Conservation (phyloP, 805 yeast genomes). For the Tetrapisispora phaffii region DNA sequence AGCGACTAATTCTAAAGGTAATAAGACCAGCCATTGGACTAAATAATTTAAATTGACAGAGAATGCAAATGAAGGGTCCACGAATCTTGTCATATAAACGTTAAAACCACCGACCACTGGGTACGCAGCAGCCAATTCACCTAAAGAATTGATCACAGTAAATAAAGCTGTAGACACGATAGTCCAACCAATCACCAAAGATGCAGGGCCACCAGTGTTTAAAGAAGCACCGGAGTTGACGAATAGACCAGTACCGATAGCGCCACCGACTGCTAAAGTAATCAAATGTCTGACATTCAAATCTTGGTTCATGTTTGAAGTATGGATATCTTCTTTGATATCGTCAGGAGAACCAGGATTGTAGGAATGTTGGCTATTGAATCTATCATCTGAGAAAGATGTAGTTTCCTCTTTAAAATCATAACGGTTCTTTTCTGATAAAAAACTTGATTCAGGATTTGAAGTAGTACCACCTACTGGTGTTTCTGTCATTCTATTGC, state of each 20-base stretch:
- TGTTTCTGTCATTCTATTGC: neutral
- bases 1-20: conserved; percentile 53
- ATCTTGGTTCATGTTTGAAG: conserved; percentile 16
- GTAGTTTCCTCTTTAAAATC: neutral
- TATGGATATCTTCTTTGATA: conserved; percentile 8
- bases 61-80: conserved; percentile 49
- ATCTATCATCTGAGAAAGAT: neutral
- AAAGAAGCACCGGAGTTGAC: conserved; percentile 57
- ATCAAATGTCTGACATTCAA: conserved; percentile 39
- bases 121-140: conserved; percentile 44
- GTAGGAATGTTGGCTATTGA: neutral
- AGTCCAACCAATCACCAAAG: conserved; percentile 46
- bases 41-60: conserved; percentile 46
- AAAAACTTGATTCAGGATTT: neutral
- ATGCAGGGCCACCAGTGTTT: conserved; percentile 54
- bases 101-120: conserved; percentile 48
- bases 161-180: conserved; percentile 50
- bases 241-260: conserved; percentile 61
- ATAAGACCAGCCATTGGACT: conserved; percentile 45
- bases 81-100: conserved; percentile 40
- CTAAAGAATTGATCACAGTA: conserved; percentile 46
- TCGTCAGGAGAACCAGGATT: neutral
- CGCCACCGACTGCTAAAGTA: conserved; percentile 60
- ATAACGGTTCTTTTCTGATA: neutral
- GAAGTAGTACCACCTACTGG: neutral